A percentile compares a stretch with the other conserved stretches of the same genome.
These are phyloP conservation scores for Penicillium sp. DNA, from an alignment of 2,329 filamentous ascomycete species.

Conservation along the genomic window DNA sequence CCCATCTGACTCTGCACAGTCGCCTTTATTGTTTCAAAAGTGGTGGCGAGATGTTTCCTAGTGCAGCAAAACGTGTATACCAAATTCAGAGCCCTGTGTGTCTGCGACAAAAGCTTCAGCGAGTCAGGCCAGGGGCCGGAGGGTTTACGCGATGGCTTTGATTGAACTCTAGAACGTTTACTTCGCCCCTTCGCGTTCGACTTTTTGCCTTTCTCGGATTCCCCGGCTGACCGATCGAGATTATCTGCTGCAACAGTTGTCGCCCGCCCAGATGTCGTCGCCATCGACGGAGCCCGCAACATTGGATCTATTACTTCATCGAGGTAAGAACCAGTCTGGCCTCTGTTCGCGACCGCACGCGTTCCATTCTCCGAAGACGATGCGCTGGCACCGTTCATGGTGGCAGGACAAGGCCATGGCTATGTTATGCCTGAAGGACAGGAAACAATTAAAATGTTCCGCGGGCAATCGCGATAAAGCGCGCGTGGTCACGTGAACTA, in stretches of 20 bases:
- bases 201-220: background rate
- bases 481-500: constrained; percentile 15
- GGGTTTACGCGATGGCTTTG: constrained; percentile 18
- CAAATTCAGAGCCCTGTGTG: constrained; percentile 80
- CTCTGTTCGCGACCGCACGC: background rate
- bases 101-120: constrained; percentile 69
- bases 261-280: background rate
- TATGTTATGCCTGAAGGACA: background rate
- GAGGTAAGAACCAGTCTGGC: background rate
- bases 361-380: constrained; percentile 1
- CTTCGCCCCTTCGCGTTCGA: background rate
- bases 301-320: constrained; percentile 10
- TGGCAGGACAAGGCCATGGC: background rate
- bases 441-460: background rate
- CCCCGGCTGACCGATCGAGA: background rate
- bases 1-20: constrained; percentile 81
- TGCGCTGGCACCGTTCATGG: constrained; percentile 2
- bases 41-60: constrained; percentile 86
- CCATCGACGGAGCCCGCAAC: background rate
- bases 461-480: constrained; percentile 2
- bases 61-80: constrained; percentile 95
- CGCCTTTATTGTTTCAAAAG: constrained; percentile 79
- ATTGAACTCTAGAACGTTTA: background rate
- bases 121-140: constrained; percentile 67
- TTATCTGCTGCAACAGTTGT: background rate